Evolutionary conservation across 805 yeast genomes (phyloP), one percentile per base, ranked within the genome.

Genomic region (Hanseniaspora guilliermondii): DNA sequence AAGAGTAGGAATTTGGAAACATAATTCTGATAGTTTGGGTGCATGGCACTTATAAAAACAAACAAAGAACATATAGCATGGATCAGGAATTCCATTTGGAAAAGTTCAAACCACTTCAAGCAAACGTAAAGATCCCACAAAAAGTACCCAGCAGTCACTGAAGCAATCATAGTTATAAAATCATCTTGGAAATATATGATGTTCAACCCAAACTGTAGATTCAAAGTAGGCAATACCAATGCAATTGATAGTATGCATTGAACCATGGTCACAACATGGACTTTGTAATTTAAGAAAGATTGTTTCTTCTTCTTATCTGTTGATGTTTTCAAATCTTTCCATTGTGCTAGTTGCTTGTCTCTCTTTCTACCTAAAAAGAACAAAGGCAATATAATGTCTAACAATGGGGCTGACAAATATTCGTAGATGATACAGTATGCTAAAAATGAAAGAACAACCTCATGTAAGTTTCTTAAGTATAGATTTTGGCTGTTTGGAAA

Each of bases 71-170:
- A 88, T 40, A 78, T 60, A 0, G 94, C 97, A 65, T 93, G 98
- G 56, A 86, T 70, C 55, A 87, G 69, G 68, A 86, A 93, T 44
- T 89, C 87, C 16, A 78, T 52, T 0, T 98, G 97, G 68, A 87
- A 93, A 58, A 85, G 65, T 49, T 75, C 70, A 65, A 71, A 79
- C 70, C 85, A 74, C 50, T 68, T 68, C 8, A 80, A 6, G 64
- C 97, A 89, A 54, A 88, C 82, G 56, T 70, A 68, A 37, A 83
- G 58, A 68, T 93, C 98, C 98, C 98, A 93, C 22, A 87, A 60
- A 65, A 93, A 93, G 70, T 93, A 93, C 2, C 97, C 98, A 9
- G 75, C 64, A 9, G 94, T 82, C 55, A 83, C 63, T 0, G 96
- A 74, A 14, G 82, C 71, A 6, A 85, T 85, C 62, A 89, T 73